A percentile compares a stretch with the other conserved stretches of the same genome.
phyloP scores from a whole-genome alignment of 1,284 basidiomycete genomes.

The Melampsora americana region DNA sequence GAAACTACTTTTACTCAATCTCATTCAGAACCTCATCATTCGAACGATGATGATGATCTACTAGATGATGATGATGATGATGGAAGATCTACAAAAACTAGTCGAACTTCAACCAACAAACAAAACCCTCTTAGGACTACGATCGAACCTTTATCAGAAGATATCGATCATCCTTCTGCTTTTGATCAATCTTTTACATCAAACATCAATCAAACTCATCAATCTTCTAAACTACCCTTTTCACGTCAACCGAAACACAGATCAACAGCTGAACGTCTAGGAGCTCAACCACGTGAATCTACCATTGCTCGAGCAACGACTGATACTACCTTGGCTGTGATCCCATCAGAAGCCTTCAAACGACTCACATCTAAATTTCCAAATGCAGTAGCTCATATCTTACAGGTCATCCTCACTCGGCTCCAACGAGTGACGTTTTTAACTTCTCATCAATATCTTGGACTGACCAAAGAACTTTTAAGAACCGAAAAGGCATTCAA shows the following conservation, averaged over 20 bases:
- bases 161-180: not conserved
- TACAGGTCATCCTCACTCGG: conserved; percentile 92
- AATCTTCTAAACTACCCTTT: not conserved
- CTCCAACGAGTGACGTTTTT: conserved; percentile 95
- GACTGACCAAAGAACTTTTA: conserved; percentile 89
- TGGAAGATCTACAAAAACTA: conserved; percentile 19
- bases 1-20: not conserved
- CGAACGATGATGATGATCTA: conserved; percentile 55
- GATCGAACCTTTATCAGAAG: not conserved
- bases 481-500: conserved; percentile 96
- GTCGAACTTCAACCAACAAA: conserved; percentile 22
- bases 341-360: conserved; percentile 93
- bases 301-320: conserved; percentile 82
- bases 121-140: not conserved
- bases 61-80: conserved; percentile 47
- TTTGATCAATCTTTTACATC: not conserved
- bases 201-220: not conserved
- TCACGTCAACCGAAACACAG: conserved; percentile 11
- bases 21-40: conserved; percentile 11
- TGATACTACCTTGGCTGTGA: conserved; percentile 95
- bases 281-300: conserved; percentile 45
- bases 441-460: conserved; percentile 91
- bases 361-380: conserved; percentile 87
- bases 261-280: not conserved
- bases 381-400: conserved; percentile 93